Base-by-base conservation (phyloP, 352 stramenopile genomes). In the Halophytophthora polymorphica region DNA sequence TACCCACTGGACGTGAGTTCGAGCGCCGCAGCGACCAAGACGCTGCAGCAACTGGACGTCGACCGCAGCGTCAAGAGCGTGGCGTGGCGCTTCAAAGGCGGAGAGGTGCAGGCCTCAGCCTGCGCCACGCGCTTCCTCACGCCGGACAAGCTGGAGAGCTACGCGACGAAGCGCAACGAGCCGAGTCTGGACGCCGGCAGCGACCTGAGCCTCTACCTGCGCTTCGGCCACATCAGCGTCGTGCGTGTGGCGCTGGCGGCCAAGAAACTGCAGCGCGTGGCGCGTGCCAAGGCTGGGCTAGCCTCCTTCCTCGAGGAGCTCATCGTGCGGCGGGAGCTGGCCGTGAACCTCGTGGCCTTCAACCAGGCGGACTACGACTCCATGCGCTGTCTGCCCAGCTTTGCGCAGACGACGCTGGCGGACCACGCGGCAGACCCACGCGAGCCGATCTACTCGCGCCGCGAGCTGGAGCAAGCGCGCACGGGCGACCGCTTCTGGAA, bases 401-500 rank as follows among this genome's bases (percentile, higher is more conserved):
- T 96, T 82, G 97, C 97, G 10, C 73, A 83, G 34, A 88, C 96
- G 35, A 98, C 88, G 23, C 73, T 99, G 13, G 57, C 91, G 53
- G 48, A 90, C 3, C 97, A 99, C 73, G 69, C 69, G 2, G 46
- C 50, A 6, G 92, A 98, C 66, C 68, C 69, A 49, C 83, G 97
- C 4, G 82, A 97, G 36, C 75, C 88, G 35, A 35, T 98, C 15
- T 99, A 99, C 63, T 89, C 77, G 1, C 72, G 87, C 41, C 62
- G 92, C 53, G 57, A 98, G 49, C 71, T 99, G 2, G 96, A 99
- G 56, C 49, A 61, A 5, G 96, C 62, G n/a, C 65, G 84, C 56
- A 98, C 96, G 0, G 92, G 96, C 49, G 97, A 99, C 66, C 88
- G 95, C 50, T 90, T 98, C 50, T 99, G 97, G 97, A 99, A 99